These are phyloP conservation scores for Manihot esculenta DNA, from an alignment of 441 rosid genomes.

Conservation along the genomic window DNA sequence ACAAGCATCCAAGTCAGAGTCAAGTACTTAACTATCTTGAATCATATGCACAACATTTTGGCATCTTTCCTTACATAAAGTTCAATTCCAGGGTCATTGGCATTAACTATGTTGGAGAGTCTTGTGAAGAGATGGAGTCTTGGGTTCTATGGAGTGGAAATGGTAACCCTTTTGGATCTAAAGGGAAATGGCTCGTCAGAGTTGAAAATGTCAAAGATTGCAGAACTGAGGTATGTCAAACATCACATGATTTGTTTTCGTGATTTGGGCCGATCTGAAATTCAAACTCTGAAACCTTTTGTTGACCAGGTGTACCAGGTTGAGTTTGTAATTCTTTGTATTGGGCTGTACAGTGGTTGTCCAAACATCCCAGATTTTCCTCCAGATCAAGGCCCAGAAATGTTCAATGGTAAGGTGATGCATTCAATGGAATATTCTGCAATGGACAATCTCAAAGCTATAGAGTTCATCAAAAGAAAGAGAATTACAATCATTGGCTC, in stretches of 20 bases:
- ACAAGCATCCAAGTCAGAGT: conserved; percentile 21
- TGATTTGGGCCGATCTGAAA: not conserved
- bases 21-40: conserved; percentile 28
- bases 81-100: conserved; percentile 31
- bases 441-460: conserved; percentile 30
- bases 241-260: not conserved
- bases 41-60: conserved; percentile 36
- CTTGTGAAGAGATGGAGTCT: conserved; percentile 21
- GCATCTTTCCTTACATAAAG: conserved; percentile 27
- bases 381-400: conserved; percentile 44
- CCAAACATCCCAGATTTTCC: conserved; percentile 49
- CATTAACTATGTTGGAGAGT: conserved; percentile 21
- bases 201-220: conserved; percentile 15
- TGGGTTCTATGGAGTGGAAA: conserved; percentile 35
- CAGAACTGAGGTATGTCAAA: not conserved
- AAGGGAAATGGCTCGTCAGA: conserved; percentile 29
- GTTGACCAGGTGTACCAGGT: conserved; percentile 14
- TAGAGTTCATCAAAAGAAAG: conserved; percentile 33
- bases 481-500: conserved; percentile 41
- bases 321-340: conserved; percentile 25
- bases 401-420: conserved; percentile 40
- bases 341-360: conserved; percentile 19
- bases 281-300: not conserved
- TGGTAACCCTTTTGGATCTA: conserved; percentile 25
- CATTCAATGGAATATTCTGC: conserved; percentile 43